phyloP scores from a whole-genome alignment of 768 basidiomycete species.

The Phylloporus arenicola region DNA sequence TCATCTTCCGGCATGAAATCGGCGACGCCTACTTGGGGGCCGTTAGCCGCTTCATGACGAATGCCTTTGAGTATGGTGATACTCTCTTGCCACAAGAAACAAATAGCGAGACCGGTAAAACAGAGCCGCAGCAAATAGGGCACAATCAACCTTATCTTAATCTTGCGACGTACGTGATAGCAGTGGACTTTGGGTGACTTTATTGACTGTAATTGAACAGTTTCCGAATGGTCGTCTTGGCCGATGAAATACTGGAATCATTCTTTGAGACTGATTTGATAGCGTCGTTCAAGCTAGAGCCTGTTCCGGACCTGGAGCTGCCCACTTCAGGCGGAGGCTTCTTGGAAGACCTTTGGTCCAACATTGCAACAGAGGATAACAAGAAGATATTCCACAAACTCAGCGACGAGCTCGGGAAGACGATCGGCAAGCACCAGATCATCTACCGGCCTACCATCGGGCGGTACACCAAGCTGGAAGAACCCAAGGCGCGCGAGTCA shows the following conservation, averaged over 20 bases:
- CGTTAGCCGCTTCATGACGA: slow-evolving; percentile 95
- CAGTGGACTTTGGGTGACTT: slow-evolving; percentile 1
- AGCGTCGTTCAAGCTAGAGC: slow-evolving; percentile 77
- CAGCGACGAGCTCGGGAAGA: slow-evolving; percentile 91
- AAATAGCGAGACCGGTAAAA: slow-evolving; percentile 32
- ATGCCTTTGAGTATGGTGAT: slow-evolving; percentile 97
- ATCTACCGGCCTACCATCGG: slow-evolving; percentile 81
- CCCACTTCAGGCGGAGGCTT: slow-evolving; percentile 55
- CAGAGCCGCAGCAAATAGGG: slow-evolving; percentile 45
- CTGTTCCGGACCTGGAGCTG: slow-evolving; percentile 62
- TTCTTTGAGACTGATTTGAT: slow-evolving; percentile 95
- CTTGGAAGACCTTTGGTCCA: slow-evolving; percentile 82
- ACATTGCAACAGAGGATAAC: slow-evolving; percentile 86
- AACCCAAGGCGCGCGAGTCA: slow-evolving; percentile 85
- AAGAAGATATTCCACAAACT: slow-evolving; percentile 90
- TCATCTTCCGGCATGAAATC: slow-evolving; percentile 95
- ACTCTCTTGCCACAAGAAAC: slow-evolving; percentile 60
- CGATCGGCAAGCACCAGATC: slow-evolving; percentile 89
- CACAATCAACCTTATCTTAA: slow-evolving; percentile 91
- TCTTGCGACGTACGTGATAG: slow-evolving; percentile 63
- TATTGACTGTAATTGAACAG: slow-evolving; percentile 34
- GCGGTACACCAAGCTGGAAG: slow-evolving; percentile 75
- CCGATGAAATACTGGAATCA: slow-evolving; percentile 92
- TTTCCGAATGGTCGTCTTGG: slow-evolving; percentile 98
- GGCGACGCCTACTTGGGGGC: slow-evolving; percentile 96